Evolutionary conservation across 1,139 yeast genomes (phyloP), one percentile per base, ranked within the genome.

Genomic region (Yamadazyma friedrichii): DNA sequence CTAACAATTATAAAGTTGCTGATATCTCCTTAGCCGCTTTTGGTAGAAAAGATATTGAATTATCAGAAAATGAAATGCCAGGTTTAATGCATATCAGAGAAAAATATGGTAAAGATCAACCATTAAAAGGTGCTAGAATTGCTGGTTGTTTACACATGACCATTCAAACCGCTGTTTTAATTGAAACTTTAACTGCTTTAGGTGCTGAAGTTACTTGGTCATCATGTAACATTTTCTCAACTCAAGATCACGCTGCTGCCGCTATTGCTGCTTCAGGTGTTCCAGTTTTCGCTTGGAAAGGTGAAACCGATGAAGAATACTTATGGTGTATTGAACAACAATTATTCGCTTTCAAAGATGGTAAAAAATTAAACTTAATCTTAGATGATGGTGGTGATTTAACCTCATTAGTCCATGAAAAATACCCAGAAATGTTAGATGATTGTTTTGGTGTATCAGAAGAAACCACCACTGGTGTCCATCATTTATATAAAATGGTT

Each of bases 191-290:
- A 65, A 87, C 81, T 64, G 96, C 96, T 55, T 82, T 93, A 60
- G 99, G 99, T 78, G 99, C 99, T 55, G 99, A 93, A 79, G 99
- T 93, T 54, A 93, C 99, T 64, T 93, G 99, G 99, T 81, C 96
- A 53, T 91, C 98, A 41, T 93, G 99, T 83, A 93, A 93, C 95
- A 93, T 93, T 63, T 93, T 88, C 86, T 93, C 98, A 58, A 93
- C 99, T 54, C 99, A 93, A 79, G 98, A 93, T 75, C 98, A 93
- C 70, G 98, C 98, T 58, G 98, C 99, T 62, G 98, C 99, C 64
- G 98, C 98, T 62, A 93, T 94, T 71, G 99, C 99, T 59, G 98
- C 98, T 59, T 74, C 97, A 58, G 99, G 98, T 76, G 95, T 93
- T 48, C 98, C 99, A 66, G 99, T 94, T 55, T 94, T 89, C 60